phyloP scores from a whole-genome alignment of 2,329 filamentous ascomycete species.

The Neoarthrinium moseri region DNA sequence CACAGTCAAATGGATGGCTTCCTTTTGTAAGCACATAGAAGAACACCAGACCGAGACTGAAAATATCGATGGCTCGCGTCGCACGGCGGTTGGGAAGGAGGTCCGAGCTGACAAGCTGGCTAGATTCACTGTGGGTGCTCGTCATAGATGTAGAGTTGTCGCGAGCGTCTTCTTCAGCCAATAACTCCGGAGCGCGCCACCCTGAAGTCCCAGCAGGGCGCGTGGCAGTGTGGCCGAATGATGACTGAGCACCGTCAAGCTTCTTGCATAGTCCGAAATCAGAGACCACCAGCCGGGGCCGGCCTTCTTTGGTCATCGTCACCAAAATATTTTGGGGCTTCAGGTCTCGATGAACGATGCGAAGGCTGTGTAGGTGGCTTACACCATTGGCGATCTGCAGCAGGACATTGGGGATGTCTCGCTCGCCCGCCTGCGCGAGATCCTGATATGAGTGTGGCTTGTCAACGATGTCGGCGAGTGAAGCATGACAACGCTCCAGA shows the following conservation, averaged over 20 bases:
- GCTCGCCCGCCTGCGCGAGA: conserved; percentile 70
- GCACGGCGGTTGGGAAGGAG: conserved; percentile 71
- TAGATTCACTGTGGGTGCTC: conserved; percentile 61
- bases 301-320: conserved; percentile 65
- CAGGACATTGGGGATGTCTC: conserved; percentile 76
- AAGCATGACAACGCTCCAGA: conserved; percentile 89
- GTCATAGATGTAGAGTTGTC: conserved; percentile 42
- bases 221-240: conserved; percentile 89
- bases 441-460: conserved; percentile 65
- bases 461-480: conserved; percentile 86
- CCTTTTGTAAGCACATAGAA: conserved; percentile 97
- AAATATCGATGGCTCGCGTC: conserved; percentile 95
- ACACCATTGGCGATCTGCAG: conserved; percentile 90
- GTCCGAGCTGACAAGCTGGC: conserved; percentile 56
- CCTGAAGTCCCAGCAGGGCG: conserved; percentile 91
- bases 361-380: conserved; percentile 82
- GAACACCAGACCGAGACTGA: conserved; percentile 96
- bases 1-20: conserved; percentile 89
- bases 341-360: conserved; percentile 94
- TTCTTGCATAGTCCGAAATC: conserved; percentile 99
- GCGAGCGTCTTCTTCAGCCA: conserved; percentile 73
- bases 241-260: conserved; percentile 89
- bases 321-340: conserved; percentile 98
- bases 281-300: conserved; percentile 86
- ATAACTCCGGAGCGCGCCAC: conserved; percentile 93